Evolutionary conservation across 1,284 basidiomycete species (phyloP), one percentile per base, ranked within the genome.

Genomic region (Ceratobasidium theobromae): DNA sequence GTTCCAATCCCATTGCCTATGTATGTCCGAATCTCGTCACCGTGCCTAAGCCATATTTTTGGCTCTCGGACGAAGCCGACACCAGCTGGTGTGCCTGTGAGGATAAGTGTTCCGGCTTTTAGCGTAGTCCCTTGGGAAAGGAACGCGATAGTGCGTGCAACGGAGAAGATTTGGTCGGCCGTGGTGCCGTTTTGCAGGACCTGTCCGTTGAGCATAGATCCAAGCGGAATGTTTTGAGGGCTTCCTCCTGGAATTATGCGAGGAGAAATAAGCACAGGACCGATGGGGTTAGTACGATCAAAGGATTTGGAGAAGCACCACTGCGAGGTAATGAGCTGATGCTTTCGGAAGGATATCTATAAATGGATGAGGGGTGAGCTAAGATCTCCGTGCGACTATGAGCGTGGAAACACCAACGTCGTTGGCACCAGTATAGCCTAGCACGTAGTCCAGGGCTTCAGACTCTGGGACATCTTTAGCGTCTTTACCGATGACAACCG

Each of bases 241-340:
- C 95, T 48, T 16, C 49, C 43, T 83, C 0, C 28, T 2, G 58
- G 58, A 33, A 62, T 40, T 1, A 43, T 82, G 78, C 62, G 94
- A 81, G 85, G 82, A 0, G 88, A 83, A 30, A 94, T 89, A 53
- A 94, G 76, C 71, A 83, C 86, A 1, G 91, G 91, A 0, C 91
- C 91, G 27, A 91, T 75, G 0, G 91, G 91, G 58, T 84, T 89
- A 3, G 85, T 86, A 74, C 89, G 83, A 73, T 91, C 88, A 69
- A 89, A 91, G 32, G 88, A 82, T 75, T 93, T 93, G n/a, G 88
- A 89, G 76, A 91, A 92, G 25, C 83, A 79, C 91, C 91, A 93
- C 72, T 93, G 91, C 0, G 86, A 86, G 1, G 86, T 84, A 1
- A 84, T 81, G 74, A 87, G 76, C 72, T 92, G 90, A 70, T 89